These are phyloP conservation scores for Magnusiomyces ingens DNA, from an alignment of 1,139 yeast genomes.

Conservation along the genomic window DNA sequence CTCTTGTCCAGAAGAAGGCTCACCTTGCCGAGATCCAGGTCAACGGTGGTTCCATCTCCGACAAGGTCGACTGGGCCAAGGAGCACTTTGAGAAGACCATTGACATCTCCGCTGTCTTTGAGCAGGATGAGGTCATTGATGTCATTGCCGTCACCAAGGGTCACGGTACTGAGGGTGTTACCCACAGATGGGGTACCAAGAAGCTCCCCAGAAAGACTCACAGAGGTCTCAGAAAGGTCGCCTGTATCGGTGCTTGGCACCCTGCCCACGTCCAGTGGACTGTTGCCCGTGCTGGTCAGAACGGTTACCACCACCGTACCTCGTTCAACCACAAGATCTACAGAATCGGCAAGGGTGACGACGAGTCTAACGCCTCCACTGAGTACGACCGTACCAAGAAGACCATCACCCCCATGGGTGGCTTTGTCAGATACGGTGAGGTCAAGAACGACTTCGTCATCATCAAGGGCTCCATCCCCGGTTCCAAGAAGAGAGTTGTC, in stretches of 20 bases:
- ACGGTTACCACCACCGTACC: slow-evolving; percentile 99
- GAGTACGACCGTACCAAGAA: slow-evolving; percentile 99
- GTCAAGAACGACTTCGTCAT: slow-evolving; percentile 96
- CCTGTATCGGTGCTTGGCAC: slow-evolving; percentile 99
- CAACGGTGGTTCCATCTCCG: slow-evolving; percentile 98
- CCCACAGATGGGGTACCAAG: slow-evolving; percentile 99
- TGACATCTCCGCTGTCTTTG: slow-evolving; percentile 90
- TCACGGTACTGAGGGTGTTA: slow-evolving; percentile 99
- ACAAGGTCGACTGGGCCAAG: slow-evolving; percentile 97
- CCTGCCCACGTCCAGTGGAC: slow-evolving; percentile 99
- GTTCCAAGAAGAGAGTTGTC: slow-evolving; percentile 98
- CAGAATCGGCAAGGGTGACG: slow-evolving; percentile 97
- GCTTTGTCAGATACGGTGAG: slow-evolving; percentile 98
- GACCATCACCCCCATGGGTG: slow-evolving; percentile 99
- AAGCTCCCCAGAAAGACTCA: slow-evolving; percentile 99
- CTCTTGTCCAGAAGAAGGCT: slow-evolving; percentile 98
- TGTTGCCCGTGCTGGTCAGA: slow-evolving; percentile 99
- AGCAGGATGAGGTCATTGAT: slow-evolving; percentile 97
- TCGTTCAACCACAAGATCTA: slow-evolving; percentile 99
- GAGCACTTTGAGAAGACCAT: slow-evolving; percentile 99
- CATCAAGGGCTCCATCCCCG: slow-evolving; percentile 99
- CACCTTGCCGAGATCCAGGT: slow-evolving; percentile 99
- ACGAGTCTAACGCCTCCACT: slow-evolving; percentile 91
- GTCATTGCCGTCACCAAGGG: slow-evolving; percentile 99
- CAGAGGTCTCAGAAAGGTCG: slow-evolving; percentile 99